Percentiles rank a stretch among this genome's conserved stretches.
Conservation (phyloP, 2,329 filamentous ascomycete species). For the Aspergillus glaucus region DNA sequence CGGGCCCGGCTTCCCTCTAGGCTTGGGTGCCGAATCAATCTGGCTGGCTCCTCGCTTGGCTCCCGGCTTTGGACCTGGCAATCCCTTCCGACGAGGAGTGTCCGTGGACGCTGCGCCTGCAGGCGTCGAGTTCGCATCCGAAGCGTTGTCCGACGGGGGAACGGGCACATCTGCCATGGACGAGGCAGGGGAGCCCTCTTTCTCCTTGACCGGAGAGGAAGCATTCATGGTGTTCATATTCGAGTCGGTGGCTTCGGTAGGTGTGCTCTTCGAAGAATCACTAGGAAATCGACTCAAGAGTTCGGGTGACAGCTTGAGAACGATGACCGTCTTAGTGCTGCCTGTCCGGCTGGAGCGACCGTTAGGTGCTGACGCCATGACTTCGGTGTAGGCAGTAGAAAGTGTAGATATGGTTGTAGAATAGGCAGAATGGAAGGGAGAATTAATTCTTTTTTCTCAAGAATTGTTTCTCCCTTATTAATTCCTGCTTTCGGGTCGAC, state of each 20-base stretch:
- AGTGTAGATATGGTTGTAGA: background rate
- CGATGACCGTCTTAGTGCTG: slow-evolving; percentile 27
- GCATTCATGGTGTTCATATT: slow-evolving; percentile 13
- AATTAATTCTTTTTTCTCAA: no score
- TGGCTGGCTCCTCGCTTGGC: slow-evolving; percentile 52
- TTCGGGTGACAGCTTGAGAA: slow-evolving; percentile 35
- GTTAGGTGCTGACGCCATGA: slow-evolving; percentile 17
- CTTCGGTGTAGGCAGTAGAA: background rate
- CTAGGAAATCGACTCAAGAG: slow-evolving; percentile 31
- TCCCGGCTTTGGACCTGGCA: slow-evolving; percentile 61
- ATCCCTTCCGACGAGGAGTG: slow-evolving; percentile 67
- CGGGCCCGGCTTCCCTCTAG: slow-evolving; percentile 80
- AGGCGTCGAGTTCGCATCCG: slow-evolving; percentile 35
- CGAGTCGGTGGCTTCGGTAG: slow-evolving; percentile 2
- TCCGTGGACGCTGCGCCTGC: slow-evolving; percentile 33
- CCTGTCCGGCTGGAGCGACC: slow-evolving; percentile 30
- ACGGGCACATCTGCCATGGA: slow-evolving; percentile 27
- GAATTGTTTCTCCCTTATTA: background rate
- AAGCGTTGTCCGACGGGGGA: slow-evolving; percentile 36
- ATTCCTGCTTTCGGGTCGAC: background rate
- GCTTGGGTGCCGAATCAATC: slow-evolving; percentile 60
- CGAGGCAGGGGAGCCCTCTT: slow-evolving; percentile 32
- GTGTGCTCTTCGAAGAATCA: slow-evolving; percentile 14
- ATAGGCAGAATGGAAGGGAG: background rate
- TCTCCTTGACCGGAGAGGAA: slow-evolving; percentile 18